Base-by-base conservation (phyloP, 2,329 filamentous ascomycete species). In the Lachnellula cervina region DNA sequence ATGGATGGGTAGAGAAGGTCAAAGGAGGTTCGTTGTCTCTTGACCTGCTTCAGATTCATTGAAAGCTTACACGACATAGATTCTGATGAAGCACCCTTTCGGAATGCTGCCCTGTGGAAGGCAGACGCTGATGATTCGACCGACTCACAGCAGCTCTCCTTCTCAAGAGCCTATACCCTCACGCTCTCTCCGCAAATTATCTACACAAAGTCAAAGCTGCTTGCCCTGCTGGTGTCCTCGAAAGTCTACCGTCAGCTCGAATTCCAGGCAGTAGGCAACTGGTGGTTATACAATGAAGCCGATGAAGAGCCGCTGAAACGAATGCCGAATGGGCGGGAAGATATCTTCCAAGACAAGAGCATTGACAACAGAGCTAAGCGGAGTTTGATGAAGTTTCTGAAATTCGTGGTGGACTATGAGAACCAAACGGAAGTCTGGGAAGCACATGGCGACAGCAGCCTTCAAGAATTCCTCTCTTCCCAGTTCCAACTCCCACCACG, bases 261-360 rank as follows among this genome's bases (percentile, higher is more conserved):
- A 69, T 97, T 97, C 64, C 82, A 94, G 59, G 90, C 93, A 28
- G 89, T 97, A 25, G 93, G 93, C 25, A 93, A 89, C 55, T 97
- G 93, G 83, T 97, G 88, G 80, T 83, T 97, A 54, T 86, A 86
- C 68, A 60, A 64, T 21, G 50, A 23, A 46, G 25, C 4, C 13
- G 21, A 28, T 23, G 38, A 59, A 43, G 42, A 54, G 53, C 64
- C 62, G 8, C 74, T 96, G 37, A 76, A 80, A 51, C 87, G 88
- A 55, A 88, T 97, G 50, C 93, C 94, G 0, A 92, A 89, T 60
- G 92, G 89, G 28, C 84, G 93, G 62, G 93, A 99, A 74, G 93
- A 97, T 73, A 84, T 97, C 45, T 97, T 97, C 71, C 82, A 86
- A 48, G 87, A 90, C 69, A 82, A 82, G 37, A 78, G 79, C 23